Evolutionary conservation across 352 stramenopile species (phyloP).

Genomic region (Phytophthora idaei): DNA sequence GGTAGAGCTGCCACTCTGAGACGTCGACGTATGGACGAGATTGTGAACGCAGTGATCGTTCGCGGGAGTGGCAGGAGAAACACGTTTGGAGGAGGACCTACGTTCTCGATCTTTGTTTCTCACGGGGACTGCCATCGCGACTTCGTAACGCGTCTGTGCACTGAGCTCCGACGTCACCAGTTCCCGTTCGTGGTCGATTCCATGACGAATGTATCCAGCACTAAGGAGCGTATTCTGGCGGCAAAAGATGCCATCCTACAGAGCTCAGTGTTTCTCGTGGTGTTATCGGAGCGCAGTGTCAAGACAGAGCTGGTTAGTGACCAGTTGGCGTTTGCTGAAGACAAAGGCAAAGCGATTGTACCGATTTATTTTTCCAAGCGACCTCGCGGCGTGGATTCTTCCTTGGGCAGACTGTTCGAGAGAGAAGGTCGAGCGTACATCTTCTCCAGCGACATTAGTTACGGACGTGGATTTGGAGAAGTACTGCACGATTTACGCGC

Average conservation of each 20-base stretch:
- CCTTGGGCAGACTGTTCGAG: conserved; percentile 46
- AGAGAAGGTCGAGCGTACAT: conserved; percentile 44
- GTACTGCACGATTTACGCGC: conserved; percentile 51
- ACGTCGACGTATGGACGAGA: conserved; percentile 47
- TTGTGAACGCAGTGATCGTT: conserved; percentile 63
- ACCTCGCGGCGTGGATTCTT: conserved; percentile 48
- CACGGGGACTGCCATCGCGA: conserved; percentile 77
- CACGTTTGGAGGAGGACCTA: conserved; percentile 27
- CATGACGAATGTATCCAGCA: conserved; percentile 74
- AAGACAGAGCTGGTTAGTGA: conserved; percentile 85
- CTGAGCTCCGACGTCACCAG: conserved; percentile 54
- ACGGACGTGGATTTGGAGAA: conserved; percentile 66
- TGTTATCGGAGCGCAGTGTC: conserved; percentile 76
- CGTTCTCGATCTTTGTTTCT: conserved; percentile 74
- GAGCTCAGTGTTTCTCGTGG: conserved; percentile 69
- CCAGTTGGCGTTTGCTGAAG: conserved; percentile 82
- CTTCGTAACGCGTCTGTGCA: conserved; percentile 67
- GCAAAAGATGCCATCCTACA: conserved; percentile 83
- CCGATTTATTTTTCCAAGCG: conserved; percentile 71
- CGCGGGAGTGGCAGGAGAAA: conserved; percentile 30
- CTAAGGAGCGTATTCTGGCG: conserved; percentile 73
- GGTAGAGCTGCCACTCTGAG: conserved; percentile 28
- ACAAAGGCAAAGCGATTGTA: conserved; percentile 81
- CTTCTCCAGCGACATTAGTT: conserved; percentile 69
- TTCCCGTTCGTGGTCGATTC: conserved; percentile 65